Base-by-base conservation (phyloP, 2,329 filamentous ascomycete genomes). In the Colletotrichum camelliae region DNA sequence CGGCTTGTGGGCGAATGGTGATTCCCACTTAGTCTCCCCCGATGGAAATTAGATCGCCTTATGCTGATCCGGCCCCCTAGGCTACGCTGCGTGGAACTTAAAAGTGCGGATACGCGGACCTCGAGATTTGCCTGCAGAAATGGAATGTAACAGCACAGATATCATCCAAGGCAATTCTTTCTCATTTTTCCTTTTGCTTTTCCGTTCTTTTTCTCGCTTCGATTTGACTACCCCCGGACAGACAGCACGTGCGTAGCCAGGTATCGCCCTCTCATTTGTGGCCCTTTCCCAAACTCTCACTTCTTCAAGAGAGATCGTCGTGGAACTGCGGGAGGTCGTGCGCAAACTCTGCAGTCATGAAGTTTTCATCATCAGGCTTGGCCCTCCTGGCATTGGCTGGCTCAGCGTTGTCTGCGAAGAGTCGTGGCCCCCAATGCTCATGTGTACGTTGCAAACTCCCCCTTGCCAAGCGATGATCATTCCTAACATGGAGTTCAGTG, bases 401-500 rank as follows among this genome's bases (percentile, higher is more conserved):
- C 66, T 64, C 12, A 18, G 52, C 72, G 7, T 5, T 61, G 21
- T 65, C 66, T 16, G 57, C 65, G 21, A 55, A 61, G 57, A 48
- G 27, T 35, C 66, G 68, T 43, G 58, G 72, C 58, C 72, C 72
- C 43, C 24, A 70, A 37, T 70, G 58, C 58, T 64, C 58, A 16
- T 74, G 66, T 35, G 66, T 74, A 24, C 18, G 72, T 52, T 15
- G 8, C 16, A 33, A 4, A 7, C 7, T 35, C 18, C 35, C 24
- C 27, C 7, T 39, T 13, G 10, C 43, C n/a, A 48, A 37, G 18
- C 18, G 18, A 27, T 15, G 13, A 21, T 18, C 29, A 33, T n/a
- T 55, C 2, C 68, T 71, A 55, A 64, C n/a, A 6, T 10, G 66
- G 75, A 21, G 12, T 39, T 15, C 33, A 82, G 80, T 82, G 80